These are phyloP conservation scores for Dactylellina drechsleri DNA, from an alignment of 2,329 filamentous ascomycete genomes.

Conservation along the genomic window DNA sequence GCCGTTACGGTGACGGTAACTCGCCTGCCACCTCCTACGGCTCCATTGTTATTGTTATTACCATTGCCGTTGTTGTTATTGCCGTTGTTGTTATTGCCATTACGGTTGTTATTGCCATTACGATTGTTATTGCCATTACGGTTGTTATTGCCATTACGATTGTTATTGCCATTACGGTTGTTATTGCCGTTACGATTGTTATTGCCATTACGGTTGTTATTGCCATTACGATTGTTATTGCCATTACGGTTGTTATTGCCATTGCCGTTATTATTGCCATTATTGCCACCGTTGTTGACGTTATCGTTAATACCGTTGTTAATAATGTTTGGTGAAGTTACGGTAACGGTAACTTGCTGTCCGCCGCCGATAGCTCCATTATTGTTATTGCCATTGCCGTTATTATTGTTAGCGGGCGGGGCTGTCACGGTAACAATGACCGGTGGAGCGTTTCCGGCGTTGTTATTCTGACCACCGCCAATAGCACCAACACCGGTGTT, in stretches of 20 bases:
- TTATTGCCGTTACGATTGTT: not conserved
- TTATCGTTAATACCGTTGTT: not conserved
- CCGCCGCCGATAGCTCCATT: conserved; percentile 1
- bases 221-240: conserved; percentile 1
- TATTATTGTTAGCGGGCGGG: conserved; percentile 1
- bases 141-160: not conserved
- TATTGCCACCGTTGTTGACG: not conserved
- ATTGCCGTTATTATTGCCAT: conserved; percentile 8
- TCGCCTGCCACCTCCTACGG: too few species aligned
- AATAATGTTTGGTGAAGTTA: not conserved
- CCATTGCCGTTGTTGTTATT: not conserved
- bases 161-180: conserved; percentile 5
- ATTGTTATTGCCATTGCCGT: not conserved
- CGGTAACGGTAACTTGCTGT: not conserved
- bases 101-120: too few species aligned
- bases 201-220: not conserved
- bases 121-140: not conserved
- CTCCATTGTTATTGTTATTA: too few species aligned
- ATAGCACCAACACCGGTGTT: conserved; percentile 51
- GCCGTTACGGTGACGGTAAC: too few species aligned
- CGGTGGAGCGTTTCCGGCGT: conserved; percentile 1
- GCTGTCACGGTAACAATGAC: not conserved
- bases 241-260: not conserved
- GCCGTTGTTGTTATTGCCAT: not conserved
- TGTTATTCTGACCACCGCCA: conserved; percentile 31